Percentiles rank a stretch among this genome's conserved stretches.
Conservation (phyloP, 2,329 filamentous ascomycete genomes). For the Monosporascus sp. region DNA sequence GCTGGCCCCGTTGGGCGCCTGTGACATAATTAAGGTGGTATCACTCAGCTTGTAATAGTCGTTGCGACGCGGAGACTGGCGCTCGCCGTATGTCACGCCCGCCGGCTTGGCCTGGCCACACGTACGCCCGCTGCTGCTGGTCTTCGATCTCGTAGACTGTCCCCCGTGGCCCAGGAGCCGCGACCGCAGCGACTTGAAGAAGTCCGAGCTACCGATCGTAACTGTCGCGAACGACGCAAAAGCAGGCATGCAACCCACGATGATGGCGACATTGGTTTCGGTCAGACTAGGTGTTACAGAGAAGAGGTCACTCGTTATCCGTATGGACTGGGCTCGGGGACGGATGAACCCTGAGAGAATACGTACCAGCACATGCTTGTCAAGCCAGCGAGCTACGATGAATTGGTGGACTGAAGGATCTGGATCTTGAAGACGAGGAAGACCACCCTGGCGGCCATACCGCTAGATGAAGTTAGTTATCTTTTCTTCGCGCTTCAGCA, state of each 20-base stretch:
- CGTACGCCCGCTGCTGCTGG: neutral
- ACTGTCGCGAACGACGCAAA: conserved; percentile 1
- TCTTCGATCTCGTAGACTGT: neutral
- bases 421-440: conserved; percentile 2
- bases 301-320: neutral
- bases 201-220: conserved; percentile 1
- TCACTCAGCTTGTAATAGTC: neutral
- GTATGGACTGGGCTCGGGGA: neutral
- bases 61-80: conserved; percentile 1
- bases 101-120: neutral
- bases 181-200: conserved; percentile 3
- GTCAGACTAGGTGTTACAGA: conserved; percentile 3
- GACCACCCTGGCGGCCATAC: conserved; percentile 1
- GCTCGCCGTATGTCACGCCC: neutral
- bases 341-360: neutral
- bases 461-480: neutral
- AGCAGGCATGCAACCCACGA: conserved; percentile 12
- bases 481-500: neutral
- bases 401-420: neutral
- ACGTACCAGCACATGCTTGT: conserved; percentile 1
- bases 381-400: neutral
- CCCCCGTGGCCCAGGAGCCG: neutral
- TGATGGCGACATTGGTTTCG: conserved; percentile 12
- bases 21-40: neutral
- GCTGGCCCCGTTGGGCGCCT: neutral